These are phyloP conservation scores for Penicillium italicum DNA, from an alignment of 2,329 filamentous ascomycete species.

Conservation along the genomic window DNA sequence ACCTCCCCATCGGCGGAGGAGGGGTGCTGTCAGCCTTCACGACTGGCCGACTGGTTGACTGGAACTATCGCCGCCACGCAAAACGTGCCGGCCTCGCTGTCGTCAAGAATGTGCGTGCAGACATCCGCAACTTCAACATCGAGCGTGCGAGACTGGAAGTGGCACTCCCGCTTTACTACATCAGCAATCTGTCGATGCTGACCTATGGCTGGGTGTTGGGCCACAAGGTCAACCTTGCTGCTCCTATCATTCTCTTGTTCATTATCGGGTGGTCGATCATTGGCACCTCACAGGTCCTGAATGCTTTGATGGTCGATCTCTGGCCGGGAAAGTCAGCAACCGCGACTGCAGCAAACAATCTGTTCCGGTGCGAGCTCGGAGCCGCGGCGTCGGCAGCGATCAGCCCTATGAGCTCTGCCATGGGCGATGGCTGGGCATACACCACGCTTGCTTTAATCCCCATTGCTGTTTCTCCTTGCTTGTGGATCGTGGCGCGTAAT, in stretches of 20 bases:
- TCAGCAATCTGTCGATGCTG: slow-evolving; percentile 27
- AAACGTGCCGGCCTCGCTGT: slow-evolving; percentile 59
- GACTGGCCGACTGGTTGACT: slow-evolving; percentile 60
- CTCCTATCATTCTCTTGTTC: slow-evolving; percentile 34
- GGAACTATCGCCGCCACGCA: slow-evolving; percentile 69
- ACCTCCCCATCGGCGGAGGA: slow-evolving; percentile 31
- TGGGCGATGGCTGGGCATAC: slow-evolving; percentile 44
- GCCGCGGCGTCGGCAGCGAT: slow-evolving; percentile 40
- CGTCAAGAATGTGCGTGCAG: slow-evolving; percentile 44
- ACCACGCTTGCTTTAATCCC: slow-evolving; percentile 37
- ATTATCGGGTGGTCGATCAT: slow-evolving; percentile 35
- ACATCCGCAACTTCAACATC: slow-evolving; percentile 47
- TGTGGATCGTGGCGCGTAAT: slow-evolving; percentile 26
- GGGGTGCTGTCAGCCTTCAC: slow-evolving; percentile 24
- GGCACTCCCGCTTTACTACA: slow-evolving; percentile 32
- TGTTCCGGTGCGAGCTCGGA: slow-evolving; percentile 40
- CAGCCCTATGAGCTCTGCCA: slow-evolving; percentile 36
- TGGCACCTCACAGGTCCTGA: slow-evolving; percentile 38
- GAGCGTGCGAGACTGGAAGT: slow-evolving; percentile 40
- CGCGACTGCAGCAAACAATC: slow-evolving; percentile 42
- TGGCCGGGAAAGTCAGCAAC: slow-evolving; percentile 37
- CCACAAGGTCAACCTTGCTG: slow-evolving; percentile 30
- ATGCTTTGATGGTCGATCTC: slow-evolving; percentile 46
- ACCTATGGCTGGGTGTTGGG: slow-evolving; percentile 38
- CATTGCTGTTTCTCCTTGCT: slow-evolving; percentile 17